phyloP scores from a whole-genome alignment of 768 basidiomycete genomes.

The Suillus clintonianus region DNA sequence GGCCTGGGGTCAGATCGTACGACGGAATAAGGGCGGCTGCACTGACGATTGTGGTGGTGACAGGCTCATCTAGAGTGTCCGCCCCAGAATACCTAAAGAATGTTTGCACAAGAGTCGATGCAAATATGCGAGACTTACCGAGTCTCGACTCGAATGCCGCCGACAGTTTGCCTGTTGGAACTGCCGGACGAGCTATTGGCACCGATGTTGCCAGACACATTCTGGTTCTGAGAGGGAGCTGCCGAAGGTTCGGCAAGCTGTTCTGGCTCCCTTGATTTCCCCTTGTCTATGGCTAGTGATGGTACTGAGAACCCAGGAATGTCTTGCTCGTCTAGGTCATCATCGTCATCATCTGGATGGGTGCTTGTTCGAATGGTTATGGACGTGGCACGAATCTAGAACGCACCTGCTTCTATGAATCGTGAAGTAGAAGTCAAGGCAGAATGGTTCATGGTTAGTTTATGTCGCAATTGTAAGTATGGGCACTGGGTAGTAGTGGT shows the following conservation, averaged over 20 bases:
- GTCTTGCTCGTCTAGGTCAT: slow-evolving; percentile 79
- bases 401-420: slow-evolving; percentile 77
- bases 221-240: slow-evolving; percentile 34
- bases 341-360: slow-evolving; percentile 60
- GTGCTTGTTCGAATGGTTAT: slow-evolving; percentile 9
- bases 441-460: slow-evolving; percentile 21
- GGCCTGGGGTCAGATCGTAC: slow-evolving; percentile 11
- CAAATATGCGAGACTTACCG: slow-evolving; percentile 50
- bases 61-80: slow-evolving; percentile 92
- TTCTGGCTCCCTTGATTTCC: slow-evolving; percentile 65
- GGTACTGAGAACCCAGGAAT: slow-evolving; percentile 82
- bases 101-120: background rate
- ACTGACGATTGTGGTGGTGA: slow-evolving; percentile 84
- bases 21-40: slow-evolving; percentile 6
- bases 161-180: slow-evolving; percentile 64
- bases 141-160: slow-evolving; percentile 88
- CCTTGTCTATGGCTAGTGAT: slow-evolving; percentile 58
- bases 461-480: background rate
- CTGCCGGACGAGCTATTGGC: slow-evolving; percentile 45
- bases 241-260: slow-evolving; percentile 47
- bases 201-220: slow-evolving; percentile 73
- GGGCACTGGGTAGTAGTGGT: background rate
- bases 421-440: slow-evolving; percentile 61
- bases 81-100: slow-evolving; percentile 65
- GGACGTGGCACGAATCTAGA: background rate